Evolutionary conservation across 768 basidiomycete genomes (phyloP).

Genomic region (Trametes elegans): DNA sequence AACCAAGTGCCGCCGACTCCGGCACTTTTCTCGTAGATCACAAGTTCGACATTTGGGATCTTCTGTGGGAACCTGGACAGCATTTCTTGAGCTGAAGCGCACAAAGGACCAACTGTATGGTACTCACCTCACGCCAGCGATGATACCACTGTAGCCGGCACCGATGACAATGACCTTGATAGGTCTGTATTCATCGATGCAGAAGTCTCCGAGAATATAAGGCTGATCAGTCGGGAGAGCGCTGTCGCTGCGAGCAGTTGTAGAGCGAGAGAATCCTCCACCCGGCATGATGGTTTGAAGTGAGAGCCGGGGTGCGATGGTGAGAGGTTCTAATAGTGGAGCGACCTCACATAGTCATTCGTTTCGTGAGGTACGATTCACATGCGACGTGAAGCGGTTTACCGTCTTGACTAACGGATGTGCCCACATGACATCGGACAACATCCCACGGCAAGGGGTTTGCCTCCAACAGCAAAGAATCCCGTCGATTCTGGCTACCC

Average conservation of each 20-base stretch:
- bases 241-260: neutral
- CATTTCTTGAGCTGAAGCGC: neutral
- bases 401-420: too few relatives aligned
- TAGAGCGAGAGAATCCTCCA: neutral
- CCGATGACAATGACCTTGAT: constrained; percentile 58
- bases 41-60: constrained; percentile 50
- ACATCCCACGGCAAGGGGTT: too few relatives aligned
- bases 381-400: too few relatives aligned
- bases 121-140: constrained; percentile 50
- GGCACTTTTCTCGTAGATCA: constrained; percentile 58
- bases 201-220: constrained; percentile 39
- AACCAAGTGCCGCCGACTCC: constrained; percentile 66
- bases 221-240: neutral
- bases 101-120: neutral
- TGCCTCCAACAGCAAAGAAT: too few relatives aligned
- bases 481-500: too few relatives aligned
- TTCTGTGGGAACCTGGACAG: neutral
- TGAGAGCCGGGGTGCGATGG: too few relatives aligned
- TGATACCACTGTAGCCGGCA: constrained; percentile 58
- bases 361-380: too few relatives aligned
- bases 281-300: neutral
- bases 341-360: too few relatives aligned
- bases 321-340: too few relatives aligned
- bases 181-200: constrained; percentile 50
- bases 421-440: too few relatives aligned